Conservation (phyloP, 2,329 filamentous ascomycete species). For the Phyllosticta citribraziliensis region DNA sequence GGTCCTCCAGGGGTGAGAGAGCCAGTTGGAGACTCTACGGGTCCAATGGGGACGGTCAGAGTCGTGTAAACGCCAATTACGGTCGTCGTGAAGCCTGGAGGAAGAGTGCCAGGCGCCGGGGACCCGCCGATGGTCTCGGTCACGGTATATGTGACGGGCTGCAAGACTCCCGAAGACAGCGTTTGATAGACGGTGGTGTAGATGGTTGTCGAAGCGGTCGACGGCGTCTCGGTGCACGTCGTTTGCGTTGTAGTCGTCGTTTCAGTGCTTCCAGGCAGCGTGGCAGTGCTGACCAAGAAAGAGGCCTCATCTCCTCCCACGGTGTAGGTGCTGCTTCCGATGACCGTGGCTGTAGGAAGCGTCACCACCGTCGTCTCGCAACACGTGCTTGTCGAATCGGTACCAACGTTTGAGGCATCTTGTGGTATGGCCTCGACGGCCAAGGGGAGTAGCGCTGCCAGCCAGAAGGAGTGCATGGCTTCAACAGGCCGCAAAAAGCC, state of each 20-base stretch:
- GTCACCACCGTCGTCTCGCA: not conserved
- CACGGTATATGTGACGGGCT: not conserved
- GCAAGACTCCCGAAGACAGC: not conserved
- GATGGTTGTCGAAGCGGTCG: not conserved
- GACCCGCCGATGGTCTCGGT: not conserved
- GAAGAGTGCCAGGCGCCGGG: not conserved
- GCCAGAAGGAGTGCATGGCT: constrained; percentile 28
- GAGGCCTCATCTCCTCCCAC: not conserved
- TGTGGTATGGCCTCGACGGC: constrained; percentile 13
- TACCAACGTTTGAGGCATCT: not conserved
- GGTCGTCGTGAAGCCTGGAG: not conserved
- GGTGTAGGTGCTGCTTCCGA: not conserved
- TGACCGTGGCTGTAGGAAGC: not conserved
- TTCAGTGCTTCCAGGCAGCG: not conserved
- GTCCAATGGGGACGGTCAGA: not conserved
- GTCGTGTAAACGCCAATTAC: not conserved
- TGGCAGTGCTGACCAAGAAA: not conserved
- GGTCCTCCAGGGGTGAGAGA: not conserved
- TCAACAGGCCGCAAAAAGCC: constrained; percentile 15
- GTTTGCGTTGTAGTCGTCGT: not conserved
- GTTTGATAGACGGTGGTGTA: not conserved
- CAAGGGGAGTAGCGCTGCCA: constrained; percentile 16
- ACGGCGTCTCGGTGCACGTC: not conserved
- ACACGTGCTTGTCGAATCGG: not conserved
- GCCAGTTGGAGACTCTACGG: not conserved